Evolutionary conservation across 768 basidiomycete genomes (phyloP).

Genomic region (Russula sp.): DNA sequence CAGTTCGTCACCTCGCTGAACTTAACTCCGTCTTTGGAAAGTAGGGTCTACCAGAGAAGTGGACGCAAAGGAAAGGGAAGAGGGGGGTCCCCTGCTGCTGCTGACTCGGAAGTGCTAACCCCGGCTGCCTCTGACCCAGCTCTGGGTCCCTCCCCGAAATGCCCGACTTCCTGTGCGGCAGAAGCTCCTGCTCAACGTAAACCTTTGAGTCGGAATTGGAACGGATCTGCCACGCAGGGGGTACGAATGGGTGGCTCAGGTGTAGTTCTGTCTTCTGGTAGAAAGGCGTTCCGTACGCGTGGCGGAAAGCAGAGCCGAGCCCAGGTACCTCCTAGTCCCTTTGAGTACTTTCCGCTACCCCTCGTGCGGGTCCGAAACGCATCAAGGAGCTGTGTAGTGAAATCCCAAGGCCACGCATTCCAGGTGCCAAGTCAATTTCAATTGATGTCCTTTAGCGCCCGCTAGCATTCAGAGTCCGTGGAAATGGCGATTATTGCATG

Average conservation of each 20-base stretch:
- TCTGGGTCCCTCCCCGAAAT: neutral
- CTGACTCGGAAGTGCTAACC: neutral
- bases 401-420: neutral
- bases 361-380: slow-evolving; percentile 6
- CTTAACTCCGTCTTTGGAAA: slow-evolving; percentile 4
- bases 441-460: neutral
- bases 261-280: neutral
- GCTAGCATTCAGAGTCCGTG: neutral
- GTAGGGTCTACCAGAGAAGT: neutral
- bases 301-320: neutral
- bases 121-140: neutral
- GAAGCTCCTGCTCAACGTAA: neutral
- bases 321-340: slow-evolving; percentile 1
- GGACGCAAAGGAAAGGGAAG: neutral
- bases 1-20: slow-evolving; percentile 10
- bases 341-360: slow-evolving; percentile 4
- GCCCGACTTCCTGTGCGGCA: neutral
- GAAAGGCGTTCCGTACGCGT: neutral
- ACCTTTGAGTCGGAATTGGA: neutral
- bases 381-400: neutral
- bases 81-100: neutral
- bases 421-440: neutral
- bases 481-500: neutral
- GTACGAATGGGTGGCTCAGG: neutral
- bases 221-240: neutral